These are phyloP conservation scores for Lactarius hatsudake DNA, from an alignment of 768 basidiomycete genomes.

Conservation along the genomic window DNA sequence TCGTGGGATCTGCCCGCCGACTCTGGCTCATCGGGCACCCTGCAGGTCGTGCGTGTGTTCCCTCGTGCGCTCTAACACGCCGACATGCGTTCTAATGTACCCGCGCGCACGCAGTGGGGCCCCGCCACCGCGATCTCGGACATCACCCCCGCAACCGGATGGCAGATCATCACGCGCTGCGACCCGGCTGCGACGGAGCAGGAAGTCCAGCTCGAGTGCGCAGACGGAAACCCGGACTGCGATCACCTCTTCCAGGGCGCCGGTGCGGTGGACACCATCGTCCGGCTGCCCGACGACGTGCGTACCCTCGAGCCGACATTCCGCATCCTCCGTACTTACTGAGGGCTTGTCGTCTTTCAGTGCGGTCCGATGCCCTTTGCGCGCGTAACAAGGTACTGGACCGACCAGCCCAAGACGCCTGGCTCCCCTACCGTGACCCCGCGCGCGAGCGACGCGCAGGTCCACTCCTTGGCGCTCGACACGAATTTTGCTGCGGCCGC, in stretches of 20 bases:
- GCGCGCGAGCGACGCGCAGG: background rate
- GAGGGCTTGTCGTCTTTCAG: background rate
- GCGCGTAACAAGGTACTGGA: background rate
- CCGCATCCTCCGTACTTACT: background rate
- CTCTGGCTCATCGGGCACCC: background rate
- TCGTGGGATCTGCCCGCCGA: conserved; percentile 15
- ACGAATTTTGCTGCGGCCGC: background rate
- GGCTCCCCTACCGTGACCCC: background rate
- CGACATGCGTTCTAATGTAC: background rate
- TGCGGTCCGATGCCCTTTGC: conserved; percentile 14
- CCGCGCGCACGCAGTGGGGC: conserved; percentile 11
- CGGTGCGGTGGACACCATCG: conserved; percentile 26
- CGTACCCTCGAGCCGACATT: background rate
- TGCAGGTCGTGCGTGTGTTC: conserved; percentile 17
- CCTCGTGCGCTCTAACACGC: background rate
- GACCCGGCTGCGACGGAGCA: background rate
- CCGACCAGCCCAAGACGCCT: background rate
- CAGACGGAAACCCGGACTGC: conserved; percentile 9
- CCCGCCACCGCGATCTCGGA: conserved; percentile 18
- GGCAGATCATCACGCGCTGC: conserved; percentile 11
- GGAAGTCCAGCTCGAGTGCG: conserved; percentile 13
- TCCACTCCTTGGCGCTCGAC: background rate
- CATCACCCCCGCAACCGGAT: conserved; percentile 14
- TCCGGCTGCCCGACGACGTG: conserved; percentile 26
- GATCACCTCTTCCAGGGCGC: conserved; percentile 25